Conservation (phyloP, 768 basidiomycete genomes). For the Sporobolomyces phaffii region DNA sequence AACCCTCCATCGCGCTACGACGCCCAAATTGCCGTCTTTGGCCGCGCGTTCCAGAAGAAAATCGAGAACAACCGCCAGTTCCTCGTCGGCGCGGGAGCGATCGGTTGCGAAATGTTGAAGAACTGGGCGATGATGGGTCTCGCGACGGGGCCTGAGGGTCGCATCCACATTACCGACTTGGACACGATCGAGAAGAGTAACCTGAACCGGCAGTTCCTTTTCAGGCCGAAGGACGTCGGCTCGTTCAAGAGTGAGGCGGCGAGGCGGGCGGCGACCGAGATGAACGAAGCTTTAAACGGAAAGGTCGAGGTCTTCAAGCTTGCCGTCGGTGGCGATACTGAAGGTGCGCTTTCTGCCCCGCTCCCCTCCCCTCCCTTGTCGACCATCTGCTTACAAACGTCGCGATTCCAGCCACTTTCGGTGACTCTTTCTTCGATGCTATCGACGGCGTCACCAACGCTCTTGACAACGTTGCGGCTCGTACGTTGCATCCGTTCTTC, state of each 20-base stretch:
- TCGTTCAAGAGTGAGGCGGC: slow-evolving; percentile 97
- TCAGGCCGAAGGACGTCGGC: slow-evolving; percentile 90
- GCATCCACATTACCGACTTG: slow-evolving; percentile 88
- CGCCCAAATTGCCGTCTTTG: slow-evolving; percentile 91
- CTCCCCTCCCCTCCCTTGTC: slow-evolving; percentile 1
- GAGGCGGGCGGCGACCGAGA: slow-evolving; percentile 79
- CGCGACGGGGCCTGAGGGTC: slow-evolving; percentile 67
- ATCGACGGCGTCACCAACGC: slow-evolving; percentile 97
- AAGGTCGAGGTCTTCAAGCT: slow-evolving; percentile 87
- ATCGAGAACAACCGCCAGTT: slow-evolving; percentile 85
- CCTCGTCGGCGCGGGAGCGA: slow-evolving; percentile 96
- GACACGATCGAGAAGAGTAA: slow-evolving; percentile 99
- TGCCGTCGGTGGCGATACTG: slow-evolving; percentile 83
- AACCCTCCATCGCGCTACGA: slow-evolving; percentile 71
- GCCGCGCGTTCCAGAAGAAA: slow-evolving; percentile 83
- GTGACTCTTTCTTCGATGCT: slow-evolving; percentile 74
- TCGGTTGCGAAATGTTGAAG: slow-evolving; percentile 99
- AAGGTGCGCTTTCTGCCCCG: slow-evolving; percentile 58
- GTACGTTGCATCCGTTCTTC: slow-evolving; percentile 52
- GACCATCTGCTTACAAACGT: slow-evolving; percentile 15
- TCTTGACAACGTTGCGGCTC: slow-evolving; percentile 90
- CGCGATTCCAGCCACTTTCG: slow-evolving; percentile 65
- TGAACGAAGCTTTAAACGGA: slow-evolving; percentile 84
- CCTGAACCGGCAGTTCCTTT: slow-evolving; percentile 94
- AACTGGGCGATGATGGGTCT: slow-evolving; percentile 99